These are phyloP conservation scores for Neonectria punicea DNA, from an alignment of 2,329 filamentous ascomycete genomes.

Conservation along the genomic window DNA sequence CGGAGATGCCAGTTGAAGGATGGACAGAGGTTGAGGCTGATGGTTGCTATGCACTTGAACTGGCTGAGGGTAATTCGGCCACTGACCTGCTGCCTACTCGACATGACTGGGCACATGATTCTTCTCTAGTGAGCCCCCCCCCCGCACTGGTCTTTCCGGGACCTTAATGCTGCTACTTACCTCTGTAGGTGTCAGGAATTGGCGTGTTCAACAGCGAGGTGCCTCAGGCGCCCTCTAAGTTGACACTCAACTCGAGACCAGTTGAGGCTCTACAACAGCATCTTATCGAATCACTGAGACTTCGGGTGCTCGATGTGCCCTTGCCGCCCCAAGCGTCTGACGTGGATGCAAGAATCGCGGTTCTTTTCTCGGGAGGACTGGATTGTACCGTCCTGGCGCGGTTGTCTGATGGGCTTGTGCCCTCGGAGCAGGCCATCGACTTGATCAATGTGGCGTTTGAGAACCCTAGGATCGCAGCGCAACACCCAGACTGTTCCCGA, in stretches of 20 bases:
- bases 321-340: conserved; percentile 55
- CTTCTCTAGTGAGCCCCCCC: conserved; percentile 57
- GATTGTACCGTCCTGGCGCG: conserved; percentile 92
- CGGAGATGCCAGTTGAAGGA: conserved; percentile 59
- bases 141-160: conserved; percentile 22
- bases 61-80: conserved; percentile 48
- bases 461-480: conserved; percentile 79
- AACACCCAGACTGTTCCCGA: conserved; percentile 52
- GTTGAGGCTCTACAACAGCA: conserved; percentile 64
- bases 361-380: conserved; percentile 93
- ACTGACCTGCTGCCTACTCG: conserved; percentile 33
- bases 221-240: conserved; percentile 45
- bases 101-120: conserved; percentile 47
- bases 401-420: conserved; percentile 80
- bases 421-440: conserved; percentile 76
- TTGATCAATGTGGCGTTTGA: conserved; percentile 97
- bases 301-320: conserved; percentile 75
- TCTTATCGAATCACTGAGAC: conserved; percentile 69
- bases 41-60: conserved; percentile 77
- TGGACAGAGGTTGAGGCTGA: conserved; percentile 89
- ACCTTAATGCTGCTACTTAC: conserved; percentile 54
- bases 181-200: conserved; percentile 62
- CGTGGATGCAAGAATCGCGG: conserved; percentile 69
- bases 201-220: conserved; percentile 62
- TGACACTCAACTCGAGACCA: conserved; percentile 53